Conservation (phyloP, 495 filamentous ascomycete genomes). For the Aspergillus incahuasiensis region DNA sequence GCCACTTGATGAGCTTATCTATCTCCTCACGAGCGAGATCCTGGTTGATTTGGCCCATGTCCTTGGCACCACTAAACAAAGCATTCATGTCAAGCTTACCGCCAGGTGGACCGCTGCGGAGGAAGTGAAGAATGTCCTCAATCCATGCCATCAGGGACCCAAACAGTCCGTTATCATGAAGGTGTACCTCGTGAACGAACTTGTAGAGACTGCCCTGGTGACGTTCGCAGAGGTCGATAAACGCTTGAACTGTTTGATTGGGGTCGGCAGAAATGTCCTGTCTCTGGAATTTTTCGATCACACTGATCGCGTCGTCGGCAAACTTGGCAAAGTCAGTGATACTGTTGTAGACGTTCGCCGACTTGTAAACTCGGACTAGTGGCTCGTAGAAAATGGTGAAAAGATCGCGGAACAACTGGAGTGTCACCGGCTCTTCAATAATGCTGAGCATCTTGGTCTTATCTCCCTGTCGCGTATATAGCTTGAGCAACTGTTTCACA, state of each 20-base stretch:
- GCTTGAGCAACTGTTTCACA: conserved; percentile 90
- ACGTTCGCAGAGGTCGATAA: conserved; percentile 93
- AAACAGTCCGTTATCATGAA: conserved; percentile 96
- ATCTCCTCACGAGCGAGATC: conserved; percentile 74
- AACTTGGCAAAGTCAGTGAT: conserved; percentile 95
- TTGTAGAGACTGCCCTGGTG: conserved; percentile 98
- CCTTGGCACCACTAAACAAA: conserved; percentile 73
- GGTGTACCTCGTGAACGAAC: conserved; percentile 95
- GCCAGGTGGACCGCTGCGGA: conserved; percentile 75
- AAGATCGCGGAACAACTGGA: conserved; percentile 89
- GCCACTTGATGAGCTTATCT: conserved; percentile 82
- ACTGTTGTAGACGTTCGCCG: conserved; percentile 93
- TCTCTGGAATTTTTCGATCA: conserved; percentile 82
- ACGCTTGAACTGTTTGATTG: conserved; percentile 97
- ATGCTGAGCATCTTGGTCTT: conserved; percentile 96
- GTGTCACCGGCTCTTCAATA: conserved; percentile 90
- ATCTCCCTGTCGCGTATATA: conserved; percentile 86
- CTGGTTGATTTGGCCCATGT: conserved; percentile 61
- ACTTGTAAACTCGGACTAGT: conserved; percentile 94
- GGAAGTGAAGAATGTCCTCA: conserved; percentile 91
- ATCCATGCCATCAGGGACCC: conserved; percentile 95
- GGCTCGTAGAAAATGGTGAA: conserved; percentile 99
- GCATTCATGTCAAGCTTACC: conserved; percentile 90
- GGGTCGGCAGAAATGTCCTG: conserved; percentile 92
- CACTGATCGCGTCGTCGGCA: conserved; percentile 83